A percentile compares a stretch with the other conserved stretches of the same genome.
These are phyloP conservation scores for Obelidium mucronatum DNA, from an alignment of 192 early-diverging fungal species.

Conservation along the genomic window DNA sequence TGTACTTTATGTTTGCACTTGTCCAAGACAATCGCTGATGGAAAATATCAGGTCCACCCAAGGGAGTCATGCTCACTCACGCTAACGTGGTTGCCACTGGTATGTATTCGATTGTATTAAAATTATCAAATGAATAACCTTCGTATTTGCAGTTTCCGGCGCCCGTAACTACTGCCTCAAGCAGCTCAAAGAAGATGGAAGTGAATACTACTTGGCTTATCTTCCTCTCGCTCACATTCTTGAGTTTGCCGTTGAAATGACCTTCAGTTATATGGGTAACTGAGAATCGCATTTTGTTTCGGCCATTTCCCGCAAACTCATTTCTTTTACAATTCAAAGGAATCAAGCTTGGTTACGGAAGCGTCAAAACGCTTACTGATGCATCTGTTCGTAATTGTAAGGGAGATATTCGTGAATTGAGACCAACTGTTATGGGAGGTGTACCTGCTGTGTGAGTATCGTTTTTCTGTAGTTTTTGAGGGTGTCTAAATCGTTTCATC, in stretches of 20 bases:
- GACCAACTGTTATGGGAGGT: constrained; percentile 74
- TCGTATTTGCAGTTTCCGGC: constrained; percentile 45
- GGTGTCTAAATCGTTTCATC: no score
- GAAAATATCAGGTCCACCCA: no score
- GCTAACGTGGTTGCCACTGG: constrained; percentile 76
- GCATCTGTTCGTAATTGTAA: constrained; percentile 66
- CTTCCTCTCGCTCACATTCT: constrained; percentile 91
- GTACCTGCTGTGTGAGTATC: constrained; percentile 83
- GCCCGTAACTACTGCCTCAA: constrained; percentile 79
- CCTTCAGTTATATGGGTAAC: constrained; percentile 50
- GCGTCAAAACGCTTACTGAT: constrained; percentile 71
- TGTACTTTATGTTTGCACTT: no score
- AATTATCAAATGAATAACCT: constrained; percentile 41
- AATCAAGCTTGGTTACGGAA: constrained; percentile 67
- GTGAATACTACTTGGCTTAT: constrained; percentile 56
- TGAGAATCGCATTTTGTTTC: background rate
- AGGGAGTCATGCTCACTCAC: constrained; percentile 89
- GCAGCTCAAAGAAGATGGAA: constrained; percentile 83
- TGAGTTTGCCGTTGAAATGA: constrained; percentile 87
- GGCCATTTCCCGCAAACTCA: no score
- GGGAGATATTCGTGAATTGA: constrained; percentile 72
- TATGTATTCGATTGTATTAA: background rate
- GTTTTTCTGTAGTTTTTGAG: no score
- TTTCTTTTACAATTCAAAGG: constrained; percentile 58
- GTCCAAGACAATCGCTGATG: constrained; percentile 47